Percentiles rank a stretch among this genome's conserved stretches.
These are phyloP conservation scores for Leishmania gerbilli DNA, from an alignment of 208 protist genomes.

Conservation along the genomic window DNA sequence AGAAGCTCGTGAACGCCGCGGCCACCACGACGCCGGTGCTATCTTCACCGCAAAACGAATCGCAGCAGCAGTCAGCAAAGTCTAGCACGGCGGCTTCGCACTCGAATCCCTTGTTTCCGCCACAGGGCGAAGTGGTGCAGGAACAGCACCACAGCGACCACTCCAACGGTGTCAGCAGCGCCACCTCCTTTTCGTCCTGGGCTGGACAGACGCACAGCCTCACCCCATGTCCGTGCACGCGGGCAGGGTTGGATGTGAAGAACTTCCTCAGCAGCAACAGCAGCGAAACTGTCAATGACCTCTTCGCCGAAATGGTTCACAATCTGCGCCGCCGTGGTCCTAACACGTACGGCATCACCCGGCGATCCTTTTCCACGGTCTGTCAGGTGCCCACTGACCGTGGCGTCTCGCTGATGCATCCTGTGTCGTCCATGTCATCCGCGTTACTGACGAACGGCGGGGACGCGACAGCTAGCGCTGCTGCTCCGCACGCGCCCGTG, in stretches of 20 bases:
- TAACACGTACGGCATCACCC: conserved; percentile 46
- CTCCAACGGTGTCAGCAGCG: not conserved
- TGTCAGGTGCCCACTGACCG: conserved; percentile 1
- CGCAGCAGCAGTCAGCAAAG: not conserved
- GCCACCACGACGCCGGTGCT: not conserved
- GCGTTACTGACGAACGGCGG: not conserved
- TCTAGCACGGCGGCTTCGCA: not conserved
- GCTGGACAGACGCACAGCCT: conserved; percentile 4
- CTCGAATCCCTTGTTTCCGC: not conserved
- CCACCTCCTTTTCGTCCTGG: not conserved
- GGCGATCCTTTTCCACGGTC: conserved; percentile 30
- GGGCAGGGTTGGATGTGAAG: conserved; percentile 20
- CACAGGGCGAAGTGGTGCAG: not conserved
- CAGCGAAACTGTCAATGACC: conserved; percentile 7
- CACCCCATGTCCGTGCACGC: conserved; percentile 16
- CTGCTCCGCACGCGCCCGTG: not conserved
- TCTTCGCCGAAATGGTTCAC: conserved; percentile 38
- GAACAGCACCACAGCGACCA: not conserved
- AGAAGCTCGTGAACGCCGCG: conserved; percentile 18
- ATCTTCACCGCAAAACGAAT: not conserved
- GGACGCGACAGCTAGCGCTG: not conserved
- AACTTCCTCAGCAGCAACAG: conserved; percentile 17
- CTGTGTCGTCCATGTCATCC: not conserved
- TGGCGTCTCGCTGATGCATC: conserved; percentile 5
- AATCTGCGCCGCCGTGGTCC: conserved; percentile 59